A percentile compares a stretch with the other conserved stretches of the same genome.
Evolutionary conservation across 495 filamentous ascomycete genomes (phyloP).

Genomic region (Recurvomyces mirabilis): DNA sequence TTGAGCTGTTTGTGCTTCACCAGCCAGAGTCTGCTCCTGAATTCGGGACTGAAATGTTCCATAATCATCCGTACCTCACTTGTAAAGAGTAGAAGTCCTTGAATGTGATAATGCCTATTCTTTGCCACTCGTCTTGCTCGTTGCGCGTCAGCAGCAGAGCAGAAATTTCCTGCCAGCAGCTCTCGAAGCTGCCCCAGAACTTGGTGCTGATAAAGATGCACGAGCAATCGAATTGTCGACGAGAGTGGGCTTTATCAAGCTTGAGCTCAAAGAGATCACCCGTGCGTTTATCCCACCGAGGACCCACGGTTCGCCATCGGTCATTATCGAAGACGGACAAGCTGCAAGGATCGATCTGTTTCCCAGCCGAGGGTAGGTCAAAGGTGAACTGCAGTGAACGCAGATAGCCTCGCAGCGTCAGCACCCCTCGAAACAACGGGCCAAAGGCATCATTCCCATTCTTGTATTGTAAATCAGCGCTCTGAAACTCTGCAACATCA

Average conservation of each 20-base stretch:
- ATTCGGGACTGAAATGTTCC: background rate
- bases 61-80: background rate
- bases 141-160: background rate
- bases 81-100: background rate
- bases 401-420: background rate
- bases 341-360: background rate
- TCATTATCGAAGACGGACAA: background rate
- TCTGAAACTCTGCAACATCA: background rate
- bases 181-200: background rate
- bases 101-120: background rate
- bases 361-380: background rate
- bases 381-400: background rate
- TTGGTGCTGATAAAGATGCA: background rate
- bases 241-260: background rate
- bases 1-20: background rate
- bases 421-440: background rate
- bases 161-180: background rate
- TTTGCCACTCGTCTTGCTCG: background rate
- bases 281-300: background rate
- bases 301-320: background rate
- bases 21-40: background rate
- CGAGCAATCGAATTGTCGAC: background rate
- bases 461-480: background rate
- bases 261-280: background rate
- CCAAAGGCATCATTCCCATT: background rate